phyloP scores from a whole-genome alignment of 2,329 filamentous ascomycete genomes.

The Ophiostoma himal-ulmi region DNA sequence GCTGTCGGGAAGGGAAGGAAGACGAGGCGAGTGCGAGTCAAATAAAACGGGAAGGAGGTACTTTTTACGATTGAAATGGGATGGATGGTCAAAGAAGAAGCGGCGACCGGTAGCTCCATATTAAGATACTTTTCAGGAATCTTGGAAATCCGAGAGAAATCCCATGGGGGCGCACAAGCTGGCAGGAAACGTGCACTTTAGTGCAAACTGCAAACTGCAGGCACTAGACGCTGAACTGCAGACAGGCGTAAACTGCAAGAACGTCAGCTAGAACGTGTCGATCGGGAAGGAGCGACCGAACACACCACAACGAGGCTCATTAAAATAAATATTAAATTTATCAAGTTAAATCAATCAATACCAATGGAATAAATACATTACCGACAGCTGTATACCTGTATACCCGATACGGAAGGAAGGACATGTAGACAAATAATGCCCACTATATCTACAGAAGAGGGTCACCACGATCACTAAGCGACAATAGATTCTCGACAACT shows the following conservation, averaged over 20 bases:
- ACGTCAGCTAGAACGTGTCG: neutral
- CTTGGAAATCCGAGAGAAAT: too few species aligned
- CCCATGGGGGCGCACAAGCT: neutral
- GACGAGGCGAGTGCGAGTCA: neutral
- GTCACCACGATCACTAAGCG: neutral
- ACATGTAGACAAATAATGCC: neutral
- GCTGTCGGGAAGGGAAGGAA: neutral
- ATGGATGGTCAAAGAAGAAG: conserved; percentile 5
- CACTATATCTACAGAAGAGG: neutral
- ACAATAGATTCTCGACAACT: neutral
- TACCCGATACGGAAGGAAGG: neutral
- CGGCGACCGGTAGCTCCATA: neutral
- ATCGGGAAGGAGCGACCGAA: conserved; percentile 6
- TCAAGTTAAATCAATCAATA: too few species aligned
- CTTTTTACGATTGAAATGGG: neutral
- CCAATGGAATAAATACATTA: neutral
- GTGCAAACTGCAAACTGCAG: neutral
- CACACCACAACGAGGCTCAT: neutral
- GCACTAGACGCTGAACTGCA: neutral
- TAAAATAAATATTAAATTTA: neutral
- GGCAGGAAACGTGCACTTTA: neutral
- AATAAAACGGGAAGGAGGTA: neutral
- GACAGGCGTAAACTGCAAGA: neutral
- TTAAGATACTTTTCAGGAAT: too few species aligned
- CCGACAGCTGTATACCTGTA: neutral